Evolutionary conservation across 2,329 filamentous ascomycete species (phyloP).

Genomic region (Endothia cerciana): DNA sequence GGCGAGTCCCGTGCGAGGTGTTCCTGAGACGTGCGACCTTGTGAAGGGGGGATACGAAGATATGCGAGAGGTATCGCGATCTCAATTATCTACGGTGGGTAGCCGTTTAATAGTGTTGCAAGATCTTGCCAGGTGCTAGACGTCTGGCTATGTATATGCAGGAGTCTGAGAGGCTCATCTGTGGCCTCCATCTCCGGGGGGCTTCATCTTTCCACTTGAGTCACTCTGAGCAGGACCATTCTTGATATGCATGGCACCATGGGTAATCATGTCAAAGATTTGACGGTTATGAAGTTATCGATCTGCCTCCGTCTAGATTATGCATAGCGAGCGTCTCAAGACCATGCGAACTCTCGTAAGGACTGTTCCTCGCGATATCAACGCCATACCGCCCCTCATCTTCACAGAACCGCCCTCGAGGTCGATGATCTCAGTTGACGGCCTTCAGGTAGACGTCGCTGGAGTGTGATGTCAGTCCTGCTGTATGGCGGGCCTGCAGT

Average conservation of each 20-base stretch:
- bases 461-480: constrained; percentile 29
- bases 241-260: neutral
- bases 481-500: neutral
- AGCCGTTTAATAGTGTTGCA: constrained; percentile 20
- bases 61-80: constrained; percentile 20
- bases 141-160: too few relatives aligned
- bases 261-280: neutral
- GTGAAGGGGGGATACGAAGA: neutral
- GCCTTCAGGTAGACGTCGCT: constrained; percentile 43
- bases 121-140: constrained; percentile 21
- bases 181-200: too few relatives aligned
- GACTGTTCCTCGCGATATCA: neutral
- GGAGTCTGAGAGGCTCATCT: neutral
- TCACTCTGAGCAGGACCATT: neutral
- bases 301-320: constrained; percentile 4
- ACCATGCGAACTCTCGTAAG: neutral
- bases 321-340: neutral
- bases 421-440: constrained; percentile 32
- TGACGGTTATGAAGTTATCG: neutral
- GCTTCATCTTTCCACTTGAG: neutral
- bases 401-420: neutral
- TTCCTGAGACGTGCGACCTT: constrained; percentile 21
- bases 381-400: neutral
- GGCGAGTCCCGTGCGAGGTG: constrained; percentile 15
- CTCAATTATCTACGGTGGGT: constrained; percentile 7